phyloP scores from a whole-genome alignment of 768 basidiomycete genomes.

The Strobilomyces confusus region DNA sequence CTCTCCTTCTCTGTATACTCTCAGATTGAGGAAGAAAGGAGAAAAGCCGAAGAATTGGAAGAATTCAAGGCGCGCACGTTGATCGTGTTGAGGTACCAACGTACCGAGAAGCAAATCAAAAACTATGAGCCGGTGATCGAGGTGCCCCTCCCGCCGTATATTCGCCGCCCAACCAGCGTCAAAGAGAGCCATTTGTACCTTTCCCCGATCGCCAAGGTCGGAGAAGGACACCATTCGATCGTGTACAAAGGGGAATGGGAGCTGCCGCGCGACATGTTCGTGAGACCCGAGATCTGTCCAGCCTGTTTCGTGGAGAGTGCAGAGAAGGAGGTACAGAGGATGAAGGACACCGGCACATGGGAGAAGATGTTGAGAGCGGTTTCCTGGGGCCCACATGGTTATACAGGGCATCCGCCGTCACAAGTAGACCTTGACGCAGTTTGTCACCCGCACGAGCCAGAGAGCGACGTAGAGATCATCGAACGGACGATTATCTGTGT shows the following conservation, averaged over 20 bases:
- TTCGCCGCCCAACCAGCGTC: conserved; percentile 15
- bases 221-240: conserved; percentile 49
- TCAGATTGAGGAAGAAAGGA: background rate
- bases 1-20: background rate
- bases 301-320: conserved; percentile 36
- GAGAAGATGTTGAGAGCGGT: conserved; percentile 11
- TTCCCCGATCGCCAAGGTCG: conserved; percentile 34
- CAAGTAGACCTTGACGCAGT: conserved; percentile 1
- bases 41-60: conserved; percentile 8
- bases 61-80: conserved; percentile 13
- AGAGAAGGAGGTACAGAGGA: conserved; percentile 15
- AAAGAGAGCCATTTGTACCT: conserved; percentile 50
- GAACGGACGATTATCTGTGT: conserved; percentile 15
- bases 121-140: conserved; percentile 26
- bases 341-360: conserved; percentile 25
- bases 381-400: conserved; percentile 11
- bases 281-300: conserved; percentile 34
- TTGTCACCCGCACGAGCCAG: background rate
- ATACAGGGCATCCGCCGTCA: background rate
- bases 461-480: conserved; percentile 11
- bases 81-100: conserved; percentile 21
- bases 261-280: conserved; percentile 42
- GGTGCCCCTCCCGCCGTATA: conserved; percentile 28
- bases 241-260: conserved; percentile 52
- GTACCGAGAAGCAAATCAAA: conserved; percentile 20